phyloP scores from a whole-genome alignment of 2,329 filamentous ascomycete genomes.

The Colletotrichum tropicale region DNA sequence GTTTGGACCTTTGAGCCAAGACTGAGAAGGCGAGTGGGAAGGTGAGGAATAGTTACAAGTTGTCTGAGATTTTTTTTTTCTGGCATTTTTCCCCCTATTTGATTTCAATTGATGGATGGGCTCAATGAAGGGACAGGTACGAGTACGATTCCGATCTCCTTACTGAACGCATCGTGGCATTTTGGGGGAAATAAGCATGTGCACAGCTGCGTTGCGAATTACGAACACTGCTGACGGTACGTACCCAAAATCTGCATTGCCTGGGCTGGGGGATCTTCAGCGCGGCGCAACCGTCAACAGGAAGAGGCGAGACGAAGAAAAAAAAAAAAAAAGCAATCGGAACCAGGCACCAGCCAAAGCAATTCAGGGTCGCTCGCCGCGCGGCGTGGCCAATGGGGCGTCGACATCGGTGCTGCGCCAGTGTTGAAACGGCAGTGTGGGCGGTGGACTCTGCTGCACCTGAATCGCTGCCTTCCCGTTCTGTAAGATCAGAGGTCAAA shows the following conservation, averaged over 20 bases:
- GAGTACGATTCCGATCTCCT: not conserved
- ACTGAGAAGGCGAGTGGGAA: not conserved
- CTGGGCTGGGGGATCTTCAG: not conserved
- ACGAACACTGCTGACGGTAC: not conserved
- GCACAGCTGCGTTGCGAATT: not conserved
- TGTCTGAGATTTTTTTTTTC: not conserved
- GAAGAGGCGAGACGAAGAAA: not conserved
- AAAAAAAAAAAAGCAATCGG: not conserved
- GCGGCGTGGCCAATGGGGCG: not conserved
- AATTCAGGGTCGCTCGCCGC: not conserved
- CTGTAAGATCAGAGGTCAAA: not conserved
- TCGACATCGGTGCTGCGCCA: not conserved
- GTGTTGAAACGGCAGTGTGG: constrained; percentile 6
- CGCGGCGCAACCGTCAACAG: not conserved
- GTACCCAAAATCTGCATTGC: not conserved
- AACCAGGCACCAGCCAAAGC: not conserved
- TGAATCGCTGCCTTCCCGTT: constrained; percentile 1
- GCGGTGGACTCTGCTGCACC: not conserved
- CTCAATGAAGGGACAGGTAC: not conserved
- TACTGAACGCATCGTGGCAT: not conserved
- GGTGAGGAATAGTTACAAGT: not conserved
- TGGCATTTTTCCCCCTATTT: not conserved
- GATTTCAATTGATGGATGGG: not conserved
- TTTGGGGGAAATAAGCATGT: not conserved
- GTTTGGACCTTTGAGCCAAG: not conserved